A percentile compares a stretch with the other conserved stretches of the same genome.
These are phyloP conservation scores for Candida yuanshanica DNA, from an alignment of 805 yeast genomes.

Conservation along the genomic window DNA sequence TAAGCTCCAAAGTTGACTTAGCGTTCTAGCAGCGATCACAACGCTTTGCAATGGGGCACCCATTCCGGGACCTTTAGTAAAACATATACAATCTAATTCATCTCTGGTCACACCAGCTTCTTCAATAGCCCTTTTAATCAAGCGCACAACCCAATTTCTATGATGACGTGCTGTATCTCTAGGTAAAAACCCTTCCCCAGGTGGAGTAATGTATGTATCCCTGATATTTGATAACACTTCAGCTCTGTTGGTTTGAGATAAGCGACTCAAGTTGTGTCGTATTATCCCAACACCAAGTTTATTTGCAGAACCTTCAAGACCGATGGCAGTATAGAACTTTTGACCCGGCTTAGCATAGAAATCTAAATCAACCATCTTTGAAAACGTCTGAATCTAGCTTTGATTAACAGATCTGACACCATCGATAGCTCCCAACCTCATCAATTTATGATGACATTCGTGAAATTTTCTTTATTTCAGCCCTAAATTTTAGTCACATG, in stretches of 20 bases:
- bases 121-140: conserved; percentile 58
- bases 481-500: neutral
- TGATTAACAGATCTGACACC: no score
- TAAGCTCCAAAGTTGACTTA: conserved; percentile 69
- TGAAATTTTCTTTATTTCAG: neutral
- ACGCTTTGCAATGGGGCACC: conserved; percentile 97
- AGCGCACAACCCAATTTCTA: conserved; percentile 85
- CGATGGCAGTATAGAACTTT: conserved; percentile 64
- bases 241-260: conserved; percentile 55
- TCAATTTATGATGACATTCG: neutral
- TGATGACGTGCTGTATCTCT: conserved; percentile 97
- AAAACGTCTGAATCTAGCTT: neutral
- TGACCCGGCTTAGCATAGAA: conserved; percentile 35
- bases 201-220: conserved; percentile 93
- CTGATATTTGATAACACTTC: conserved; percentile 82
- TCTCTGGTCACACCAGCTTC: conserved; percentile 47
- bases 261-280: conserved; percentile 60
- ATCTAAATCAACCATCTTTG: conserved; percentile 41
- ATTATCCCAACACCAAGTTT: conserved; percentile 93
- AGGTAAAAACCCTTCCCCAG: conserved; percentile 97
- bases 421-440: no score
- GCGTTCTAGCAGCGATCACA: conserved; percentile 85
- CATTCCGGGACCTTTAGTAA: conserved; percentile 99
- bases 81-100: conserved; percentile 77
- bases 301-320: conserved; percentile 96